A percentile compares a stretch with the other conserved stretches of the same genome.
Conservation (phyloP, 1,284 basidiomycete species). For the Trichosporon sp. region DNA sequence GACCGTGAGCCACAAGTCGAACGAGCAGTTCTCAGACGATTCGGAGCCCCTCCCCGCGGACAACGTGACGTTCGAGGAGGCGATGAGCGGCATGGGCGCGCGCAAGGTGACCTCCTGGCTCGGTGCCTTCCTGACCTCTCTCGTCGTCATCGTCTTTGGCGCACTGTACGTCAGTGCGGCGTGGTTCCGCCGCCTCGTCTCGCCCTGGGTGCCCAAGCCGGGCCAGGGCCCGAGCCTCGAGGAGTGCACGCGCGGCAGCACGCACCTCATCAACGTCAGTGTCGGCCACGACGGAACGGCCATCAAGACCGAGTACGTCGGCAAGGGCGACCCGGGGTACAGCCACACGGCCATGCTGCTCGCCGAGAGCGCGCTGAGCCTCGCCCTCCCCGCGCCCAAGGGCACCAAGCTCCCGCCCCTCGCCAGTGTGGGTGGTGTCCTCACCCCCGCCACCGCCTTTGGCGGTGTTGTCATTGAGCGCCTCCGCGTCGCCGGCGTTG, state of each 20-base stretch:
- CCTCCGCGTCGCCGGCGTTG: slow-evolving; percentile 55
- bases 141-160: slow-evolving; percentile 36
- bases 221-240: slow-evolving; percentile 65
- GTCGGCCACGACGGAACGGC: slow-evolving; percentile 58
- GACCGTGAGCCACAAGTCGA: slow-evolving; percentile 17
- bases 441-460: slow-evolving; percentile 76
- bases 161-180: slow-evolving; percentile 44
- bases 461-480: slow-evolving; percentile 71
- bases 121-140: slow-evolving; percentile 30
- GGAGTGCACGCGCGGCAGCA: slow-evolving; percentile 61
- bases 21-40: slow-evolving; percentile 11
- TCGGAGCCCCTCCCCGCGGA: slow-evolving; percentile 62
- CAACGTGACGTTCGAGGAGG: slow-evolving; percentile 74
- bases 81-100: slow-evolving; percentile 49
- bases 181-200: slow-evolving; percentile 53
- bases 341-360: slow-evolving; percentile 71
- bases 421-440: slow-evolving; percentile 68
- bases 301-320: slow-evolving; percentile 66
- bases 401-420: slow-evolving; percentile 62
- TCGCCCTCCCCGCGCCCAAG: slow-evolving; percentile 61
- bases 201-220: slow-evolving; percentile 61
- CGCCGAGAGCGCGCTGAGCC: slow-evolving; percentile 70
- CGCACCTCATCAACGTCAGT: slow-evolving; percentile 66
- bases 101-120: slow-evolving; percentile 21
- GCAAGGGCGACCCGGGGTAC: slow-evolving; percentile 80